Evolutionary conservation across 2,329 filamentous ascomycete genomes (phyloP).

Genomic region (Cyphellophora attinorum): DNA sequence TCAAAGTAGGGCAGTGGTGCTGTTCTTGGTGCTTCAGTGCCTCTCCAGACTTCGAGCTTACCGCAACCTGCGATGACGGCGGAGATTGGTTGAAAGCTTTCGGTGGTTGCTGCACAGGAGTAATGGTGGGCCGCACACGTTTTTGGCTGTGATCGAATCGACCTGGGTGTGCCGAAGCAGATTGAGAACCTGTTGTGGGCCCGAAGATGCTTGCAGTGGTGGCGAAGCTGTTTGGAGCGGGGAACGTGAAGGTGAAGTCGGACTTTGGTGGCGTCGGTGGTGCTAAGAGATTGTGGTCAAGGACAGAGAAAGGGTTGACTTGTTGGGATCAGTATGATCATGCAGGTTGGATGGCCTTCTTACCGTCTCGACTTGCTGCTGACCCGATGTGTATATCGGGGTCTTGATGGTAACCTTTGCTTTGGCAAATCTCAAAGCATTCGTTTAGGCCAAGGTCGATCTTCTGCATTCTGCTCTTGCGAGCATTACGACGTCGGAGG

Average conservation of each 20-base stretch:
- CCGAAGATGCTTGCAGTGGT: not conserved
- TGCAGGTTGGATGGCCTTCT: not conserved
- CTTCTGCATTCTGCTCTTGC: constrained; percentile 4
- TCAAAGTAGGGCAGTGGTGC: constrained; percentile 2
- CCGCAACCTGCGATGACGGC: not conserved
- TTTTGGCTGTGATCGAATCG: not conserved
- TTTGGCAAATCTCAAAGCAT: constrained; percentile 8
- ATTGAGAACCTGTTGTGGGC: not conserved
- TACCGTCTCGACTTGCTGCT: constrained; percentile 2
- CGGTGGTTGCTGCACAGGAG: not conserved
- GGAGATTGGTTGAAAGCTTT: constrained; percentile 2
- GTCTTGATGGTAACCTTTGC: constrained; percentile 10
- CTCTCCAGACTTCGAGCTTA: not conserved
- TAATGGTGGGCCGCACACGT: not conserved
- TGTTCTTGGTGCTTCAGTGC: not conserved
- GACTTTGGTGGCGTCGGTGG: not conserved
- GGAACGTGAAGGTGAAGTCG: not conserved
- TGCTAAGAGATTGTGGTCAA: constrained; percentile 3
- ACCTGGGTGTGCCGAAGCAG: not conserved
- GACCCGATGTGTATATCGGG: constrained; percentile 8
- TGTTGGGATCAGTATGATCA: not conserved
- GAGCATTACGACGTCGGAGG: not conserved
- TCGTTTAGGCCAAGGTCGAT: constrained; percentile 6
- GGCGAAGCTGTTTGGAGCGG: not conserved
- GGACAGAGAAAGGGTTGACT: constrained; percentile 6